Base-by-base conservation (phyloP, 352 stramenopile species). In the Pythium dissimile region DNA sequence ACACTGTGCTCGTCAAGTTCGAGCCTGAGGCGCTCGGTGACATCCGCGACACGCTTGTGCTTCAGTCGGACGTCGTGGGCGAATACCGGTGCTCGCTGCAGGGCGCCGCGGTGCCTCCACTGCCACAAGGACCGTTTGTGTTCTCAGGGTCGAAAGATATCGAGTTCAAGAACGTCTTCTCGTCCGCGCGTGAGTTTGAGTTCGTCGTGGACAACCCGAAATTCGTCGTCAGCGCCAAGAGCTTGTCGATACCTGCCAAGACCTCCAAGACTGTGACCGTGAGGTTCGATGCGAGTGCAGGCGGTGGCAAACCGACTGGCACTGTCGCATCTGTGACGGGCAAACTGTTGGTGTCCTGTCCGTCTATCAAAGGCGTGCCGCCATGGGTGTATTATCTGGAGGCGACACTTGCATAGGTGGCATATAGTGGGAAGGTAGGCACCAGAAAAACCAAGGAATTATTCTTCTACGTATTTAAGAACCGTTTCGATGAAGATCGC, bases 91-190 rank as follows among this genome's bases (percentile, higher is more conserved):
- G 86, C 52, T 70, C 75, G 31, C 71, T 97, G 5, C 74, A 81
- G n/a, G 91, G 91, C 5, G 31, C 89, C 3, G 88, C 82, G 0
- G 74, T 80, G 27, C 75, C 90, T 2, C 83, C 89, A 2, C 50
- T 92, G 3, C 91, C 91, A 2, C 84, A 95, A 50, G 88, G 90
- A 0, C 90, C 89, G 5, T 94, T 94, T 59, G 63, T 88, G 18
- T 80, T 91, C 42, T 54, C 67, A n/a, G 56, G 69, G 6, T 70
- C 62, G 1, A 77, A 74, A 49, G 80, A 93, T 15, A 86, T 97
- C 46, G 77, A 91, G 44, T 97, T 97, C 71, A 86, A 88, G 42
- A 97, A 97, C 61, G 87, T 96, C 1, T 97, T 97, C 48, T 88
- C 73, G 18, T 65, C 69, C 5, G 42, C 74, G 1, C 71, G 64